These are phyloP conservation scores for Paragyromitra xinjiangensis DNA, from an alignment of 495 filamentous ascomycete species.

Conservation along the genomic window DNA sequence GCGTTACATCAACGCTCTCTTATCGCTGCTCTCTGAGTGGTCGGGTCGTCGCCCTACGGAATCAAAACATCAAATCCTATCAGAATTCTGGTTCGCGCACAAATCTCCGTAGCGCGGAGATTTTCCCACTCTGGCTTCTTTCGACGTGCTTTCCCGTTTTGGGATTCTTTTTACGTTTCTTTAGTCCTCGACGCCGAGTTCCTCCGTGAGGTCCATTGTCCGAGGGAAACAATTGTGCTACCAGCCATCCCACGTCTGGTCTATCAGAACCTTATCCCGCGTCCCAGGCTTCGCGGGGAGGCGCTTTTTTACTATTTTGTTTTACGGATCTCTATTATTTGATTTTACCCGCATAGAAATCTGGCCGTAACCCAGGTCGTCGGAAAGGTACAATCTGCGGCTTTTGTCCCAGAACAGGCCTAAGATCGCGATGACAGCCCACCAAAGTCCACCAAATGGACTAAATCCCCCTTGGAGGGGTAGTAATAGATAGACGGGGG, in stretches of 20 bases:
- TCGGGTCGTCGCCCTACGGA: slow-evolving; percentile 39
- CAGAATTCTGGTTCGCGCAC: slow-evolving; percentile 42
- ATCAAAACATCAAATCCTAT: slow-evolving; percentile 52
- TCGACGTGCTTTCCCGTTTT: slow-evolving; percentile 33
- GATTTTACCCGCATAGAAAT: slow-evolving; percentile 40
- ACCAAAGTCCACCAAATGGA: slow-evolving; percentile 15
- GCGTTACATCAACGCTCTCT: slow-evolving; percentile 44
- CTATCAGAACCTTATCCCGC: slow-evolving; percentile 23
- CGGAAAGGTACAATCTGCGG: slow-evolving; percentile 38
- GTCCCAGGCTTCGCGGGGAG: slow-evolving; percentile 9
- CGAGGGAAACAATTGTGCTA: slow-evolving; percentile 5
- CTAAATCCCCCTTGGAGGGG: slow-evolving; percentile 2
- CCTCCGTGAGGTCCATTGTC: slow-evolving; percentile 30
- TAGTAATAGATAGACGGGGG: slow-evolving; percentile 6
- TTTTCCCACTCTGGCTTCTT: slow-evolving; percentile 18
- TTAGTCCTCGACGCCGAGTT: slow-evolving; percentile 35
- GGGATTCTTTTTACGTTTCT: slow-evolving; percentile 49
- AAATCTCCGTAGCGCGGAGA: slow-evolving; percentile 34
- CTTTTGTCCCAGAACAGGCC: slow-evolving; percentile 10
- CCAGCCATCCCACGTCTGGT: slow-evolving; percentile 41
- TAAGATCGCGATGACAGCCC: slow-evolving; percentile 23
- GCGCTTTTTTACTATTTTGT: slow-evolving; percentile 46
- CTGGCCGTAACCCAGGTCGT: slow-evolving; percentile 37
- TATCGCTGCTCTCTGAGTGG: slow-evolving; percentile 50
- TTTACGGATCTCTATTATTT: slow-evolving; percentile 49